Conservation (phyloP, 2,329 filamentous ascomycete species). For the Calonectria multiphialidica region DNA sequence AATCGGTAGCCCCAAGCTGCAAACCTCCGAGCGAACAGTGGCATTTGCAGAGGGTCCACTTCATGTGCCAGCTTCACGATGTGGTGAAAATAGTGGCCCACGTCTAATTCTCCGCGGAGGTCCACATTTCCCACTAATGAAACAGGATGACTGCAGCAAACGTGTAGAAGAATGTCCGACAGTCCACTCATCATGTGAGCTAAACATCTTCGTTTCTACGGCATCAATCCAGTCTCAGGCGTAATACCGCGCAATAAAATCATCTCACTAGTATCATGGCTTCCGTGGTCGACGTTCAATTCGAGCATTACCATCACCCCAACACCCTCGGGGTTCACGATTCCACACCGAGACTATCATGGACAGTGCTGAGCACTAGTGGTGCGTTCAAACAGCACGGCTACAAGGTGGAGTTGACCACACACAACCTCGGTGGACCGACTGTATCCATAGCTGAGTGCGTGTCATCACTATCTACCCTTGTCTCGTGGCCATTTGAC, state of each 20-base stretch:
- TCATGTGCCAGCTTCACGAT: neutral
- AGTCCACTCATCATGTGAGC: neutral
- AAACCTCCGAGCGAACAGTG: too few relatives aligned
- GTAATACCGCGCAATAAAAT: too few relatives aligned
- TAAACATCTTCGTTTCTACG: neutral
- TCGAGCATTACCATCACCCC: slow-evolving; percentile 23
- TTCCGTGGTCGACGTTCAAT: slow-evolving; percentile 12
- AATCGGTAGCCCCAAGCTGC: too few relatives aligned
- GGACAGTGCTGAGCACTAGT: slow-evolving; percentile 10
- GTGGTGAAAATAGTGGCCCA: neutral
- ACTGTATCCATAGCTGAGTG: neutral
- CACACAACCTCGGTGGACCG: neutral
- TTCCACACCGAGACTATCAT: slow-evolving; percentile 24
- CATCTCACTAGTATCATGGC: neutral
- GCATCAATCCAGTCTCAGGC: neutral
- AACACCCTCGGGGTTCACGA: slow-evolving; percentile 23
- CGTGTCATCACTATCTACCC: neutral
- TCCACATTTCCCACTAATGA: neutral
- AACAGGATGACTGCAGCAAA: neutral
- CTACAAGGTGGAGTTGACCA: slow-evolving; percentile 24
- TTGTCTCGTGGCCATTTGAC: slow-evolving; percentile 21
- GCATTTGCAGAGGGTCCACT: neutral
- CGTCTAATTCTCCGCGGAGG: neutral
- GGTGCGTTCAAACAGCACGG: slow-evolving; percentile 5
- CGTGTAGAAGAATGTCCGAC: neutral